phyloP scores from a whole-genome alignment of 1,139 yeast species.

The Blastobotrys buckinghamii region DNA sequence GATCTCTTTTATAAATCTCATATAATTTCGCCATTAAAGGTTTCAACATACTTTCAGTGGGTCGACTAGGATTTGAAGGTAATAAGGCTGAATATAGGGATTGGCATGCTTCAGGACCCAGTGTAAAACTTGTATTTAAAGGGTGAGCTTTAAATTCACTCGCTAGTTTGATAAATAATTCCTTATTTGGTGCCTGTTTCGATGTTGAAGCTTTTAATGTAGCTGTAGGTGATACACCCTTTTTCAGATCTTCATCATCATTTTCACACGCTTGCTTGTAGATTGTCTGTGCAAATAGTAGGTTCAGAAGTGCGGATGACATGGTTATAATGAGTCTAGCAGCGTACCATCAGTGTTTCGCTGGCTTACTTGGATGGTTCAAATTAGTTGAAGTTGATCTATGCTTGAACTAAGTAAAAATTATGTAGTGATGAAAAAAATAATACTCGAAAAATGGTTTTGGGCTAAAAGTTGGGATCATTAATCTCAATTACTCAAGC shows the following conservation, averaged over 20 bases:
- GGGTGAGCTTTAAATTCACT: constrained; percentile 27
- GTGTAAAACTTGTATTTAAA: constrained; percentile 24
- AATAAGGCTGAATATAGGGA: constrained; percentile 25
- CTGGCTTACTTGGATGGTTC: too few relatives aligned
- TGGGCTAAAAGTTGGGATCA: too few relatives aligned
- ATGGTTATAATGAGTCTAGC: constrained; percentile 17
- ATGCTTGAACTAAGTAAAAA: background rate
- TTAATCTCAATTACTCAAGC: too few relatives aligned
- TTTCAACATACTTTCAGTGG: constrained; percentile 25
- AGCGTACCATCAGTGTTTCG: too few relatives aligned
- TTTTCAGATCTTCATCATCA: constrained; percentile 14
- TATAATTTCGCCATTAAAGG: constrained; percentile 27
- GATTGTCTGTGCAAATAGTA: constrained; percentile 31
- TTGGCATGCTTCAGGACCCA: constrained; percentile 27
- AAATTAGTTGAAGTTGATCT: too few relatives aligned
- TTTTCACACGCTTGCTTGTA: constrained; percentile 28
- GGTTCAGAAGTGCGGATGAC: constrained; percentile 29
- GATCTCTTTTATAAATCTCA: constrained; percentile 28
- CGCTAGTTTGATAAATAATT: constrained; percentile 22
- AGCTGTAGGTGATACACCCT: background rate
- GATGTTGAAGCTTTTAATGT: constrained; percentile 1
- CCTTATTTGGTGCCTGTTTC: constrained; percentile 9
- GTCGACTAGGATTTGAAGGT: constrained; percentile 22
- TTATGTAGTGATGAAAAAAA: constrained; percentile 1
- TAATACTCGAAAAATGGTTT: too few relatives aligned